These are phyloP conservation scores for Aureobasidium sp. DNA, from an alignment of 2,329 filamentous ascomycete species.

Conservation along the genomic window DNA sequence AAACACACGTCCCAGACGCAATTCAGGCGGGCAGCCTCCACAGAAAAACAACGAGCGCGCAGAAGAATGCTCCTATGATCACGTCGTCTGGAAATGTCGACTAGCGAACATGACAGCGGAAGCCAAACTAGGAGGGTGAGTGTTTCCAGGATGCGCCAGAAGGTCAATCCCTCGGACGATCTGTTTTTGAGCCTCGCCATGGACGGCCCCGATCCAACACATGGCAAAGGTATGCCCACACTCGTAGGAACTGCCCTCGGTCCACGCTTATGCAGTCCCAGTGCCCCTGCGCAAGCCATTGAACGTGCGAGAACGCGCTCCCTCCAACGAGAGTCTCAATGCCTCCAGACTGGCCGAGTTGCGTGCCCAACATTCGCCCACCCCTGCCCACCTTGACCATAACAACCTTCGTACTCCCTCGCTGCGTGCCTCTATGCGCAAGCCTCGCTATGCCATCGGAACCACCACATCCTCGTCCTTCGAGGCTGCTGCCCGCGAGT, in stretches of 20 bases:
- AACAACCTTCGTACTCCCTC: conserved; percentile 1
- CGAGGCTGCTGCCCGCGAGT: conserved; percentile 8
- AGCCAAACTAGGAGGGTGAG: conserved; percentile 1
- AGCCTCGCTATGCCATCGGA: conserved; percentile 5
- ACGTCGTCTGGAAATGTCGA: conserved; percentile 8
- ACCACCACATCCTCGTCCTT: conserved; percentile 6
- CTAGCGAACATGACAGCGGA: conserved; percentile 1
- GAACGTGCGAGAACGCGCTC: not conserved
- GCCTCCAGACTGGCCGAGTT: conserved; percentile 51
- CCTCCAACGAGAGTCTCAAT: conserved; percentile 19
- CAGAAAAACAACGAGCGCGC: not conserved
- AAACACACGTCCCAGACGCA: not conserved
- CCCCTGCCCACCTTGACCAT: not conserved
- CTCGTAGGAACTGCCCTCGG: not conserved
- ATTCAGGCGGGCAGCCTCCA: not conserved
- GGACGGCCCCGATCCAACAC: conserved; percentile 16
- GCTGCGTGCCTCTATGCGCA: conserved; percentile 4
- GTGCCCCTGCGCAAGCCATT: conserved; percentile 13
- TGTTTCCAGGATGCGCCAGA: conserved; percentile 7
- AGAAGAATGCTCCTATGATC: conserved; percentile 5
- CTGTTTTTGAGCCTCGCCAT: conserved; percentile 23
- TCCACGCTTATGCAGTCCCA: not conserved
- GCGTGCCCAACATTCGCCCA: conserved; percentile 11
- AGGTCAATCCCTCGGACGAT: conserved; percentile 16
- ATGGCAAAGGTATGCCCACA: not conserved